Evolutionary conservation across 78 protist species (phyloP), one percentile per base, ranked within the genome.

Genomic region (Dictyostelium purpureum): DNA sequence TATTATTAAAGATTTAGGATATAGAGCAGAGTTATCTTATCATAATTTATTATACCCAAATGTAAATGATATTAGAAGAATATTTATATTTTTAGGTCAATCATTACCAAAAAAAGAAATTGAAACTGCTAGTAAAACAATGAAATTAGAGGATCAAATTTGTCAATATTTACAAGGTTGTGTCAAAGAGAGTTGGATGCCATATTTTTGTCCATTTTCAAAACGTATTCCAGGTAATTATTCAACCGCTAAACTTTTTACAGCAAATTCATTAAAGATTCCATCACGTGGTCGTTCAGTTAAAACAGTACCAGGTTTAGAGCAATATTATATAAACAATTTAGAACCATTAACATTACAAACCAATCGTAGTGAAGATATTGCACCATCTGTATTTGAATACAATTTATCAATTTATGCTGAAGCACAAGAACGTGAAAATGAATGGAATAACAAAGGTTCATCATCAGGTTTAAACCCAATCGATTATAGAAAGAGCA

Each of bases 371-470:
- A 38, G 42, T 37, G 75, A 77, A 24, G 88, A 82, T 52, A 40
- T 94, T 37, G 95, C 96, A 35, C 95, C 96, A 19, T 74, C 90
- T 1, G 77, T 94, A 14, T 79, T 94, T 40, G 96, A 94, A 61
- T 75, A 73, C 33, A 88, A 79, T 75, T 63, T 67, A 21, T 31
- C 94, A 2, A 69, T 77, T 21, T 69, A 54, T 80, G 76, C 90
- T 1, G 88, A 79, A 11, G 76, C 87, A 18, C 70, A 71, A 24
- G 94, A 94, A 26, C 33, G 94, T 38, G 96, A 94, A 5, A 26
- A 56, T 47, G 94, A 88, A 33, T 85, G 92, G 88, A 82, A 80
- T 38, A n/a, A 19, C 7, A 76, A 54, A 42, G 96, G 96, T 35
- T 38, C 61, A n/a, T 40, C 52, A 45, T 74, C 94, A 9, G 94